These are phyloP conservation scores for Euphorbia schlechtendalii DNA, from an alignment of 441 rosid genomes.

Conservation along the genomic window DNA sequence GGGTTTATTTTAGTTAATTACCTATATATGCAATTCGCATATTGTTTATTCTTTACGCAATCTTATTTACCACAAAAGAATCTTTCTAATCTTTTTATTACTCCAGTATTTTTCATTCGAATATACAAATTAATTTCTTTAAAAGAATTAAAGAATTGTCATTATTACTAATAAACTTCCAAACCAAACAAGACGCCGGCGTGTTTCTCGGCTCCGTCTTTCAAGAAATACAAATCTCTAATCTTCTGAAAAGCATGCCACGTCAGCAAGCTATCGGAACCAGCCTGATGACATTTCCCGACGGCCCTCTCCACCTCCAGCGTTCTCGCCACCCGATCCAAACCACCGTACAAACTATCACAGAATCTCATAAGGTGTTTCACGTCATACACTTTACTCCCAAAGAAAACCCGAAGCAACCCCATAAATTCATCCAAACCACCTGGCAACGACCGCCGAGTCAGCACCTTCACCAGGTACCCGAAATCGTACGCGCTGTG, in stretches of 20 bases:
- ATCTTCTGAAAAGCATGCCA: constrained; percentile 90
- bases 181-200: constrained; percentile 83
- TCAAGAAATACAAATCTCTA: constrained; percentile 56
- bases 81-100: background rate
- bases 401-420: constrained; percentile 54
- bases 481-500: constrained; percentile 96
- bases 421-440: constrained; percentile 40
- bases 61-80: background rate
- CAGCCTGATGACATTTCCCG: constrained; percentile 90
- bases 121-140: background rate
- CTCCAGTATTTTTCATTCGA: background rate
- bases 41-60: too few relatives aligned
- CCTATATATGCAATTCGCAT: too few relatives aligned
- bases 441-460: constrained; percentile 48
- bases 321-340: constrained; percentile 73
- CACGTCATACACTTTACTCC: constrained; percentile 53
- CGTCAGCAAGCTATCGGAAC: constrained; percentile 84
- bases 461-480: constrained; percentile 65
- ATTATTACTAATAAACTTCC: constrained; percentile 33
- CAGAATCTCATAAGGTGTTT: constrained; percentile 83
- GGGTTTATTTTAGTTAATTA: too few relatives aligned
- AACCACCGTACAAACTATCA: constrained; percentile 62
- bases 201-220: constrained; percentile 64
- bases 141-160: background rate
- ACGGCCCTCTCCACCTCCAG: constrained; percentile 66